A percentile compares a stretch with the other conserved stretches of the same genome.
Conservation (phyloP, 371 early-diverging fungal species). For the Blastocladiella emersonii region DNA sequence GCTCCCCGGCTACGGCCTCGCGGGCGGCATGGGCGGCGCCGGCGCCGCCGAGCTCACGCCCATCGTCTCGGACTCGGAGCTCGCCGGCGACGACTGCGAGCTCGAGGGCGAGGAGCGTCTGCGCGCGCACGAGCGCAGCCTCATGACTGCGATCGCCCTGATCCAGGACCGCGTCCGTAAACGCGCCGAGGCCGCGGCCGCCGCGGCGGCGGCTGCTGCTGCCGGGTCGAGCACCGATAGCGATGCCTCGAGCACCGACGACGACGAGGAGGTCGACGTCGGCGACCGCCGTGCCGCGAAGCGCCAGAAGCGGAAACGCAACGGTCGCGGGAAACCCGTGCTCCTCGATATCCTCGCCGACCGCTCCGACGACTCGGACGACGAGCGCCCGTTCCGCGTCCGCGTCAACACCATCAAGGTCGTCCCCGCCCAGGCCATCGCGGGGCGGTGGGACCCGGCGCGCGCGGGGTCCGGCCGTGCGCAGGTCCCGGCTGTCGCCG, state of each 20-base stretch:
- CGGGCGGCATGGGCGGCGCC: no score
- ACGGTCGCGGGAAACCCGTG: background rate
- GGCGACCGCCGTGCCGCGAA: background rate
- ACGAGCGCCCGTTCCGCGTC: background rate
- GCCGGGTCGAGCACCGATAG: background rate
- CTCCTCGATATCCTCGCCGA: background rate
- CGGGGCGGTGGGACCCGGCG: no score
- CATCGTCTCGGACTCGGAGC: no score
- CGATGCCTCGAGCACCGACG: background rate
- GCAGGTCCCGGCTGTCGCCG: no score
- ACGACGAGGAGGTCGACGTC: background rate
- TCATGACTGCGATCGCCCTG: background rate
- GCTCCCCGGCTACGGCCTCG: no score
- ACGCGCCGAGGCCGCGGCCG: background rate
- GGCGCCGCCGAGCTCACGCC: no score
- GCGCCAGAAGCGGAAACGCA: background rate
- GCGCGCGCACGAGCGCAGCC: background rate
- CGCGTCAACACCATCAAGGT: background rate
- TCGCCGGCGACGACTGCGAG: background rate
- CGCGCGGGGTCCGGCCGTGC: no score
- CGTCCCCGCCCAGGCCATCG: background rate
- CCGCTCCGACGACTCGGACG: background rate
- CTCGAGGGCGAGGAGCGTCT: background rate
- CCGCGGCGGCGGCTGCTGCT: no score
- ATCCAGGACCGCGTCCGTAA: background rate